A percentile compares a stretch with the other conserved stretches of the same genome.
These are phyloP conservation scores for Neurospora africana DNA, from an alignment of 495 filamentous ascomycete species.

Conservation along the genomic window DNA sequence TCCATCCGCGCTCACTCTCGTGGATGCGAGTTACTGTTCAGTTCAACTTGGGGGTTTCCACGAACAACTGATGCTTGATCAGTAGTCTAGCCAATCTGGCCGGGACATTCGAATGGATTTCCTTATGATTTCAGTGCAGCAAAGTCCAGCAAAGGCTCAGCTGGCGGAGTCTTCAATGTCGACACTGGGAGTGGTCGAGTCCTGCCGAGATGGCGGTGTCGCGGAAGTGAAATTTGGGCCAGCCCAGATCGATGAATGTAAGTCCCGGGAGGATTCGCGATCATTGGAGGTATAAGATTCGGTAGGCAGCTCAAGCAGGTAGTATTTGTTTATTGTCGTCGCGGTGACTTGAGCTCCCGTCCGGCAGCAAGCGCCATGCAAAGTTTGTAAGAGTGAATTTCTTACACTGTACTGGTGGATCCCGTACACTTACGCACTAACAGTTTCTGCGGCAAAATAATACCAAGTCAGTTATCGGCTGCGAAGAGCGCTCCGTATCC, in stretches of 20 bases:
- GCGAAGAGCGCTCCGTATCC: neutral
- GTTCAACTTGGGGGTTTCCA: neutral
- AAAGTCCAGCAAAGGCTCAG: neutral
- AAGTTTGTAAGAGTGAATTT: neutral
- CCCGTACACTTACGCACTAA: neutral
- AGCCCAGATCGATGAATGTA: neutral
- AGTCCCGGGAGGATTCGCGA: neutral
- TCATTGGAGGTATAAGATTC: neutral
- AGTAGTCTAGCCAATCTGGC: neutral
- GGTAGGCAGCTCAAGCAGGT: neutral
- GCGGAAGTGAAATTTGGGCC: neutral
- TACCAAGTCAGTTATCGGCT: neutral
- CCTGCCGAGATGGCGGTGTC: neutral
- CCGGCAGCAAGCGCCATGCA: neutral
- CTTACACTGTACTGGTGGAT: neutral
- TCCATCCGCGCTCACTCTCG: neutral
- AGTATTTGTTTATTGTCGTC: neutral
- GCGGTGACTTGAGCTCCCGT: neutral
- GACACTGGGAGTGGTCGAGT: neutral
- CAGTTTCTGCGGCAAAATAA: neutral
- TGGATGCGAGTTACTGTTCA: neutral
- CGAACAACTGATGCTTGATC: neutral
- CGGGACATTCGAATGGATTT: neutral
- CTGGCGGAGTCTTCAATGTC: neutral
- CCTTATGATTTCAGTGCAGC: neutral